A percentile compares a stretch with the other conserved stretches of the same genome.
These are phyloP conservation scores for Viola odorata DNA, from an alignment of 345 rosid genomes.

Conservation along the genomic window DNA sequence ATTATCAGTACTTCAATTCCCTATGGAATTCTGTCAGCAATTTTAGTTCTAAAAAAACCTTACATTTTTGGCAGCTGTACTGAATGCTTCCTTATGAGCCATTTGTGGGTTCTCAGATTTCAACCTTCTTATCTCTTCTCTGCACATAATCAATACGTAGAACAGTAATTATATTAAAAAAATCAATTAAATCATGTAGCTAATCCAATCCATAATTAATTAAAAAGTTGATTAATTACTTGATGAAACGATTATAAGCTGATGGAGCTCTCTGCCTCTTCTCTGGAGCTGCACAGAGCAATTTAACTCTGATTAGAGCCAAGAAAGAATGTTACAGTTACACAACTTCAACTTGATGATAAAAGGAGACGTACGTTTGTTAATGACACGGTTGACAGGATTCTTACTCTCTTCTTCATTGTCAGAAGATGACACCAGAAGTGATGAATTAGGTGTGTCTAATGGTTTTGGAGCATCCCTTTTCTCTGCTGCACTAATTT, in stretches of 20 bases:
- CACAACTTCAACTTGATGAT: not conserved
- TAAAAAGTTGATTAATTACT: conserved; percentile 34
- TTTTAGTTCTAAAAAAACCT: not conserved
- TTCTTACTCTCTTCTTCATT: conserved; percentile 58
- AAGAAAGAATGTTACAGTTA: not conserved
- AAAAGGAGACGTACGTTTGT: conserved; percentile 58
- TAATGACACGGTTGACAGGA: conserved; percentile 50
- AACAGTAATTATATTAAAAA: too few relatives aligned
- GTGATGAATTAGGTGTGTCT: conserved; percentile 40
- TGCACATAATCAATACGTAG: conserved; percentile 23
- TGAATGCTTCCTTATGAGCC: conserved; percentile 96
- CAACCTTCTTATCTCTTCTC: conserved; percentile 97
- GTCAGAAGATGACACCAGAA: conserved; percentile 50
- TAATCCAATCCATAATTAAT: not conserved
- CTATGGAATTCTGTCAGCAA: not conserved
- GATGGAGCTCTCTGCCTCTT: conserved; percentile 97
- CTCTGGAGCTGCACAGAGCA: conserved; percentile 68
- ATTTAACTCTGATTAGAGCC: not conserved
- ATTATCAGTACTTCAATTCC: not conserved
- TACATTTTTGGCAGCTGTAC: conserved; percentile 96
- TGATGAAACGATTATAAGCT: conserved; percentile 91
- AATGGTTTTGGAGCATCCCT: conserved; percentile 27
- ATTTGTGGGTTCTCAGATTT: conserved; percentile 87
- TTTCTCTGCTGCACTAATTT: conserved; percentile 28
- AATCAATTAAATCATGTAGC: too few relatives aligned